Evolutionary conservation across 495 filamentous ascomycete species (phyloP).

Genomic region (Margaritispora aquatica): DNA sequence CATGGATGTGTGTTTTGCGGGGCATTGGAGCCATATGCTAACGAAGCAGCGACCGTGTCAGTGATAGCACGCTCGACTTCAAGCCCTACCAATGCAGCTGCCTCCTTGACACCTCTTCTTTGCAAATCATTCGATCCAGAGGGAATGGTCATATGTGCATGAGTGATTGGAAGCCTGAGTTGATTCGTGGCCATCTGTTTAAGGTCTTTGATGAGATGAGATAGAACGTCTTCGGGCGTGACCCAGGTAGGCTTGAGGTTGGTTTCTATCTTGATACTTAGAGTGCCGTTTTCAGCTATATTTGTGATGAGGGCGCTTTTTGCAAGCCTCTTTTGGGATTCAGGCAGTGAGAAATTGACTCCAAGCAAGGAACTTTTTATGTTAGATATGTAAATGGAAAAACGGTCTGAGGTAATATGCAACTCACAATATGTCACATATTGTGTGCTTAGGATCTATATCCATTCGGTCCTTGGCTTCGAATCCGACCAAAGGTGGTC

Average conservation of each 20-base stretch:
- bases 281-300: conserved; percentile 64
- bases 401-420: conserved; percentile 20
- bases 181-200: too few species aligned
- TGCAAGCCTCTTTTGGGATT: conserved; percentile 73
- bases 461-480: conserved; percentile 97
- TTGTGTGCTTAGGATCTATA: conserved; percentile 76
- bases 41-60: conserved; percentile 77
- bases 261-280: conserved; percentile 65
- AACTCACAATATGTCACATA: conserved; percentile 88
- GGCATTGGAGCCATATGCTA: conserved; percentile 67
- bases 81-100: conserved; percentile 82
- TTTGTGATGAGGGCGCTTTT: conserved; percentile 75
- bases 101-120: too few species aligned
- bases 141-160: too few species aligned
- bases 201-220: too few species aligned
- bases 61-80: conserved; percentile 94
- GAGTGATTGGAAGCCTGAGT: too few species aligned
- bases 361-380: conserved; percentile 58
- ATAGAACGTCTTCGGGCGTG: too few species aligned
- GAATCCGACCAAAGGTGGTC: conserved; percentile 82
- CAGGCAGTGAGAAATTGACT: conserved; percentile 77
- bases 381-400: conserved; percentile 40
- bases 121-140: too few species aligned
- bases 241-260: too few species aligned
- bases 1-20: neutral